Base-by-base conservation (phyloP, 1,139 yeast species). In the Scheffersomyces cryptocercus region DNA sequence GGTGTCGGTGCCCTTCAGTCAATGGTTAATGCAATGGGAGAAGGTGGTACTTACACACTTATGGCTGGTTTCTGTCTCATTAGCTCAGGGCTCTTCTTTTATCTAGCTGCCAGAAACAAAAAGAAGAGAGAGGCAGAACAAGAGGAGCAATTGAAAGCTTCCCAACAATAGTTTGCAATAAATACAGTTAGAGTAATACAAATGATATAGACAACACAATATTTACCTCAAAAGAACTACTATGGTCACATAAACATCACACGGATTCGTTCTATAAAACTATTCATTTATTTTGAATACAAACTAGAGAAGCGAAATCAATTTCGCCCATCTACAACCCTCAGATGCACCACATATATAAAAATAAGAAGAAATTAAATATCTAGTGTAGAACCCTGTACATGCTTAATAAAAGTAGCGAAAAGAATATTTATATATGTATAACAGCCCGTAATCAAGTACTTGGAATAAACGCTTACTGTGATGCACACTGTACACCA, bases 401-500 rank as follows among this genome's bases (percentile, higher is more conserved):
- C 35, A 31, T 31, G 35, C 24, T 20, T 14, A 14, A 31, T 14
- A 20, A 31, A 31, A 31, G 15, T 31, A 31, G 35, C 35, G 20
- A 31, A 31, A 20, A 31, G 20, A 14, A 31, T 31, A 31, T 31
- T 14, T 11, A 31, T 31, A 31, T 31, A 31, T 31, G 35, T 31
- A 31, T 31, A 31, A 31, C 15, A 10, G 20, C 35, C 35, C 35
- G 35, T 10, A 11, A 14, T 31, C 12, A 20, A n/a, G 12, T 15
- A 31, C 26, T 20, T 20, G 26, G 35, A 31, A 13, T 29, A 5
- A 14, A 12, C 33, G 35, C 50, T 52, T 75, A 86, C 73, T 86
- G 95, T 59, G 89, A 84, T 55, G 91, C 91, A 82, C 95, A 86
- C 77, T 86, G 95, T 51, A 86, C 95, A 67, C 91, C 91, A 52